These are phyloP conservation scores for Gastrolobium villosum DNA, from an alignment of 306 rosid species.

Conservation along the genomic window DNA sequence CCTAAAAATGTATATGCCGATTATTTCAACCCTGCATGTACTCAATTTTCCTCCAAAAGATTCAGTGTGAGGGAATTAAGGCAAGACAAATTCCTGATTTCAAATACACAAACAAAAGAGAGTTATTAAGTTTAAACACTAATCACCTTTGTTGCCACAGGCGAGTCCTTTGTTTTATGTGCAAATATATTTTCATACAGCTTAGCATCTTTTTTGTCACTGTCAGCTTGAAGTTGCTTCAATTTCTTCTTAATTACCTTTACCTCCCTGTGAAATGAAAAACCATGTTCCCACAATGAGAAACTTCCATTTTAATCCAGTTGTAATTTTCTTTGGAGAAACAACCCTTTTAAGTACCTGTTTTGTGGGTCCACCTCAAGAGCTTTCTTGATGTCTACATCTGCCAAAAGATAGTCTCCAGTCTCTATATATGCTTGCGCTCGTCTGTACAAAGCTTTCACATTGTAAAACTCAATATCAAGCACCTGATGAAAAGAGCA, in stretches of 20 bases:
- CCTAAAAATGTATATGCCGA: neutral
- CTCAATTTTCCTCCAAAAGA: neutral
- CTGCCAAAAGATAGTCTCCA: conserved; percentile 65
- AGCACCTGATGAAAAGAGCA: conserved; percentile 61
- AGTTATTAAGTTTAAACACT: conserved; percentile 13
- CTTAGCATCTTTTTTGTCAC: conserved; percentile 71
- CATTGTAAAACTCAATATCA: conserved; percentile 64
- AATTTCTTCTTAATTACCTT: conserved; percentile 63
- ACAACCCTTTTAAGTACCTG: conserved; percentile 54
- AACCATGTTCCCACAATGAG: conserved; percentile 15
- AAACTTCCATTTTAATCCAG: neutral
- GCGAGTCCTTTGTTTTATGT: conserved; percentile 39
- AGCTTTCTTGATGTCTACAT: conserved; percentile 73
- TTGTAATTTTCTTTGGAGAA: conserved; percentile 15
- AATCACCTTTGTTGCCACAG: conserved; percentile 58
- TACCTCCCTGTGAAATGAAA: conserved; percentile 63
- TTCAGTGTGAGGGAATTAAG: neutral
- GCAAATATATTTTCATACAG: conserved; percentile 68
- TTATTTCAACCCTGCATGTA: neutral
- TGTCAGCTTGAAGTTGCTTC: conserved; percentile 71
- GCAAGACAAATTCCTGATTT: conserved; percentile 17
- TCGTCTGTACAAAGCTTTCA: conserved; percentile 78
- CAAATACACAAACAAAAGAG: conserved; percentile 6
- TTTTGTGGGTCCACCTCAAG: conserved; percentile 74
- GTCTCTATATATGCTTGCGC: conserved; percentile 71